phyloP scores from a whole-genome alignment of 2,329 filamentous ascomycete genomes.

The Xylaria sp. region DNA sequence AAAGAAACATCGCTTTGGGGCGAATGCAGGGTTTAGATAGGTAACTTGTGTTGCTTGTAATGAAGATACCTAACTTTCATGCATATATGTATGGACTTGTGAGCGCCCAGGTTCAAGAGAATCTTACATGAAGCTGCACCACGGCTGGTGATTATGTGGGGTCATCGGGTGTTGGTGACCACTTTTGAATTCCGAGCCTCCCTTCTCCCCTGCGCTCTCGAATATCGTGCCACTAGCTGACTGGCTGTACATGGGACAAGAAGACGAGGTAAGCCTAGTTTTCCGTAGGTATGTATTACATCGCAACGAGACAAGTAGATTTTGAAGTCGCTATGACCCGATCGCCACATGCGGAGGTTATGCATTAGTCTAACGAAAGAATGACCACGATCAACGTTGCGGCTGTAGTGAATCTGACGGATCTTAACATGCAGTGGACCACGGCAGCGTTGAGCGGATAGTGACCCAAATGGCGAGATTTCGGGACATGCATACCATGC shows the following conservation, averaged over 20 bases:
- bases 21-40: conserved; percentile 33
- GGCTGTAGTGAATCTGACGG: too few relatives aligned
- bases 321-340: background rate
- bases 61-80: conserved; percentile 41
- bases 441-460: background rate
- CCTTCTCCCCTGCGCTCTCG: too few relatives aligned
- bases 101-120: background rate
- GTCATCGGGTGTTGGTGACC: background rate
- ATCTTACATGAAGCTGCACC: background rate
- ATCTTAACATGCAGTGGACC: background rate
- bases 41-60: conserved; percentile 39
- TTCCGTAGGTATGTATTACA: background rate
- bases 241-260: background rate
- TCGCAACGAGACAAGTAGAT: background rate
- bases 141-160: background rate
- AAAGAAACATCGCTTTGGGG: conserved; percentile 28
- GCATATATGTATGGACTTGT: conserved; percentile 4
- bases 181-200: background rate
- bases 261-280: background rate
- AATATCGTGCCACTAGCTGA: background rate
- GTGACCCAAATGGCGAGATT: background rate
- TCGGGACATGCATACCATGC: background rate
- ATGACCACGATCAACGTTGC: background rate
- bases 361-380: background rate
- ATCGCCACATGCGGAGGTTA: background rate